Base-by-base conservation (phyloP, 2,329 filamentous ascomycete species). In the Pseudogymnoascus sp. region DNA sequence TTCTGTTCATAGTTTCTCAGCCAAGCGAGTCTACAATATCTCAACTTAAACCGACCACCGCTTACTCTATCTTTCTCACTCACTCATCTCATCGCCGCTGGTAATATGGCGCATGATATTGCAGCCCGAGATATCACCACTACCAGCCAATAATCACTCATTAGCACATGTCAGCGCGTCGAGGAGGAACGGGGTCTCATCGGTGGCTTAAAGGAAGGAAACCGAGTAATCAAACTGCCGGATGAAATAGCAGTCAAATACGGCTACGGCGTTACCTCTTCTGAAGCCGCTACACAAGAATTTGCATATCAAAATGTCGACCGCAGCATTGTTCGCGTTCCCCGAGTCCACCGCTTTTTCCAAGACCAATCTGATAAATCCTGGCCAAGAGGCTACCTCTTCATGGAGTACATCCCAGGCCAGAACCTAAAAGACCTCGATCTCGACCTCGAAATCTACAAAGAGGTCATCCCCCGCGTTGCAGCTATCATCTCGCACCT, bases 321-420 rank as follows among this genome's bases (percentile, higher is more conserved):
- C 57, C 62, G 42, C 53, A 44, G 60, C 23, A 62, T 70, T 31
- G 65, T 70, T 60, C 66, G 66, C 15, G 64, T 71, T 28, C 67
- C 69, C 11, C 60, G 19, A 11, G 62, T 71, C 38, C 65, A 68
- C 60, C 67, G 67, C 42, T 70, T 67, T 44, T 64, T 71, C 21
- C 38, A 65, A 21, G 62, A 62, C 17, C 3, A 35, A 13, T 35
- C 10, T 35, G 11, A 35, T 35, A 35, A 35, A 35, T 35, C 33
- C 1, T 35, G 33, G 33, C 33, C 33, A 13, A 63, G 31, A 57
- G 68, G 68, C 11, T 72, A 67, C 26, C 63, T 71, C 3, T 70
- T 70, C 38, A 71, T 70, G 67, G 67, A 71, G 31, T 70, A 70
- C 61, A 63, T 70, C 53, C 64, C 66, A 1, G 66, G 69, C 0